Evolutionary conservation across 2,329 filamentous ascomycete species (phyloP).

Genomic region (Talaromyces piceae): DNA sequence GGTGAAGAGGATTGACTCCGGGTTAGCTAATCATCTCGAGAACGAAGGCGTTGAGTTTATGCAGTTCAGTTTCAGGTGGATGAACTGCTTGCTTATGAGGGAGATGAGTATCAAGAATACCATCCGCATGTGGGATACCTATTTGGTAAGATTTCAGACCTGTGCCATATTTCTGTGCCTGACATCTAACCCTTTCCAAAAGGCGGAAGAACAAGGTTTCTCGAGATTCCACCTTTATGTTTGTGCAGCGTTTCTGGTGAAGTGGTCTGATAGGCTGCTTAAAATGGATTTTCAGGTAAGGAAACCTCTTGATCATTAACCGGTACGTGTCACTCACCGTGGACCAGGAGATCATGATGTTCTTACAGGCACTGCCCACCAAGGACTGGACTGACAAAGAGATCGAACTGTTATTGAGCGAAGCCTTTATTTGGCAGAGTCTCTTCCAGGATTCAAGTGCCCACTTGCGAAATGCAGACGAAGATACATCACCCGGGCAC

Average conservation of each 20-base stretch:
- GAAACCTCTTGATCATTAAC: not conserved
- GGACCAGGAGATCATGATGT: constrained; percentile 94
- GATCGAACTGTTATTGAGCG: constrained; percentile 87
- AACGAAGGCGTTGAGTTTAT: constrained; percentile 94
- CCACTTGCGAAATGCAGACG: constrained; percentile 53
- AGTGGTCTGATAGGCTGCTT: constrained; percentile 90
- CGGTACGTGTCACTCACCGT: not conserved
- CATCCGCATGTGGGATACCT: constrained; percentile 99
- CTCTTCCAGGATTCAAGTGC: constrained; percentile 91
- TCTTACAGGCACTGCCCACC: constrained; percentile 87
- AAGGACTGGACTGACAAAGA: constrained; percentile 96
- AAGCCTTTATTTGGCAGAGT: constrained; percentile 98
- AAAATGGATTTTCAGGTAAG: constrained; percentile 81
- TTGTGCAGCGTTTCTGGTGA: constrained; percentile 93
- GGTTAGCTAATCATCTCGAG: constrained; percentile 80
- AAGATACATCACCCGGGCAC: constrained; percentile 26
- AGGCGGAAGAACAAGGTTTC: constrained; percentile 98
- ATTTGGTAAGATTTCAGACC: constrained; percentile 57
- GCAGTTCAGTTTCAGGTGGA: constrained; percentile 98
- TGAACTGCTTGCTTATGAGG: constrained; percentile 98
- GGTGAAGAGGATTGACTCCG: constrained; percentile 78
- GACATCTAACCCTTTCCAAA: constrained; percentile 16
- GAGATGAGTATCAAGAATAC: constrained; percentile 95
- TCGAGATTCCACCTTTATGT: constrained; percentile 98
- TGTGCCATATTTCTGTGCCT: not conserved